Percentiles rank a stretch among this genome's conserved stretches.
phyloP scores from a whole-genome alignment of 2,329 filamentous ascomycete species.

The Xylaria sp. region DNA sequence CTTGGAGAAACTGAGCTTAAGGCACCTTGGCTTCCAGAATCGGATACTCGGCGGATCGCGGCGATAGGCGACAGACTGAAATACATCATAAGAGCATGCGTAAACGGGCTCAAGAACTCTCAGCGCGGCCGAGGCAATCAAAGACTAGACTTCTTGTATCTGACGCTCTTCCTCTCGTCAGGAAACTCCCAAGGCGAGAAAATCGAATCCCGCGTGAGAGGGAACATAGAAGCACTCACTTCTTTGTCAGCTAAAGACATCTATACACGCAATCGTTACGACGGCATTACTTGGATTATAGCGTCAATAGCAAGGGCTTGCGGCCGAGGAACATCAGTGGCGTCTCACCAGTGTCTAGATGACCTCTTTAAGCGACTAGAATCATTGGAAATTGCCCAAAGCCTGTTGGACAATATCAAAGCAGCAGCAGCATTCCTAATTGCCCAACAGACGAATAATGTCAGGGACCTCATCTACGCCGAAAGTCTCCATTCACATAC shows the following conservation, averaged over 20 bases:
- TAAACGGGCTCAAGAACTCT: slow-evolving; percentile 30
- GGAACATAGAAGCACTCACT: slow-evolving; percentile 24
- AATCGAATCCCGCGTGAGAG: slow-evolving; percentile 21
- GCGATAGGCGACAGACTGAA: slow-evolving; percentile 34
- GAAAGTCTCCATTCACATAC: slow-evolving; percentile 47
- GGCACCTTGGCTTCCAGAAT: slow-evolving; percentile 18
- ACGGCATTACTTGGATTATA: slow-evolving; percentile 37
- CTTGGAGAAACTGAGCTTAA: slow-evolving; percentile 36
- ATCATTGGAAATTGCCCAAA: slow-evolving; percentile 41
- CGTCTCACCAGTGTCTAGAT: slow-evolving; percentile 39
- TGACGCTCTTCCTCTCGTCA: slow-evolving; percentile 38
- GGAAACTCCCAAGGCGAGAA: slow-evolving; percentile 15
- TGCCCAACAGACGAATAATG: slow-evolving; percentile 57
- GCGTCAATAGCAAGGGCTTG: slow-evolving; percentile 40
- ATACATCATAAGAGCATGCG: slow-evolving; percentile 41
- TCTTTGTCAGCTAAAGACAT: slow-evolving; percentile 20
- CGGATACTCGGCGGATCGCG: slow-evolving; percentile 28
- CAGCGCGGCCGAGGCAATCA: slow-evolving; percentile 23
- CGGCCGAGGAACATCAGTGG: slow-evolving; percentile 35
- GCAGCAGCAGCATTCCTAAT: slow-evolving; percentile 57
- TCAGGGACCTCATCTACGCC: slow-evolving; percentile 60
- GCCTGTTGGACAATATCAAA: slow-evolving; percentile 47
- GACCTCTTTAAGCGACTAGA: slow-evolving; percentile 49
- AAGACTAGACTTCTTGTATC: slow-evolving; percentile 31
- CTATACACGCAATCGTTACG: slow-evolving; percentile 32